Percentiles rank a stretch among this genome's conserved stretches.
phyloP scores from a whole-genome alignment of 192 early-diverging fungal genomes.

The Coemansia sp. region DNA sequence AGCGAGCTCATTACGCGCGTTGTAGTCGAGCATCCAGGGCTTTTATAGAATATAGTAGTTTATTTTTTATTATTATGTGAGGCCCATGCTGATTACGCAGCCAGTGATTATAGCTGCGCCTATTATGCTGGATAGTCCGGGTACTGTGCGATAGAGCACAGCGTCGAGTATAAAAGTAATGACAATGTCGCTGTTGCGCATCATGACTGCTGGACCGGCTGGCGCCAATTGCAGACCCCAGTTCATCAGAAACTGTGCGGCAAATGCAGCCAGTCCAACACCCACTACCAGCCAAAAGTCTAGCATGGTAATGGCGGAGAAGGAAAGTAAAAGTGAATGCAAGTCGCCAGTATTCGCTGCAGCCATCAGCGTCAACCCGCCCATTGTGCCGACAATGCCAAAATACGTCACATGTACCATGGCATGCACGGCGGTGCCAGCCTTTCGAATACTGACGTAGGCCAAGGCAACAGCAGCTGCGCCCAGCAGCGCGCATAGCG shows the following conservation, averaged over 20 bases:
- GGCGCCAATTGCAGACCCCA: slow-evolving; percentile 27
- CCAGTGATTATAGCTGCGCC: slow-evolving; percentile 22
- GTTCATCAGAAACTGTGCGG: slow-evolving; percentile 35
- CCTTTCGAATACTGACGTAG: slow-evolving; percentile 31
- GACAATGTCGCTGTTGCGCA: slow-evolving; percentile 31
- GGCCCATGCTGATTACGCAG: slow-evolving; percentile 16
- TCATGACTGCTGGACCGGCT: slow-evolving; percentile 28
- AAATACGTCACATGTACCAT: slow-evolving; percentile 35
- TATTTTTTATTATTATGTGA: not conserved
- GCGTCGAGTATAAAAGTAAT: slow-evolving; percentile 22
- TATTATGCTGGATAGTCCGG: not conserved
- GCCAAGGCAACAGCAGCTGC: slow-evolving; percentile 15
- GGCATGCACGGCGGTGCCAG: slow-evolving; percentile 19
- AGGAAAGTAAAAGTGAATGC: too few relatives aligned
- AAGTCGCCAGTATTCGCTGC: too few relatives aligned
- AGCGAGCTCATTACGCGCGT: slow-evolving; percentile 31
- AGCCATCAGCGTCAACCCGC: not conserved
- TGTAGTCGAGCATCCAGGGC: not conserved
- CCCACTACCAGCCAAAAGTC: not conserved
- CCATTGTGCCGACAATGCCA: slow-evolving; percentile 16
- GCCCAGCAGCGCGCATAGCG: slow-evolving; percentile 22
- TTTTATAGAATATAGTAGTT: not conserved
- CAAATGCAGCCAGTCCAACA: slow-evolving; percentile 16
- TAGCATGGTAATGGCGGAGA: not conserved
- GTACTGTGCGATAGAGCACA: slow-evolving; percentile 13